Conservation (phyloP, 202 grass and related monocot genomes). For the Panicum hallii region DNA sequence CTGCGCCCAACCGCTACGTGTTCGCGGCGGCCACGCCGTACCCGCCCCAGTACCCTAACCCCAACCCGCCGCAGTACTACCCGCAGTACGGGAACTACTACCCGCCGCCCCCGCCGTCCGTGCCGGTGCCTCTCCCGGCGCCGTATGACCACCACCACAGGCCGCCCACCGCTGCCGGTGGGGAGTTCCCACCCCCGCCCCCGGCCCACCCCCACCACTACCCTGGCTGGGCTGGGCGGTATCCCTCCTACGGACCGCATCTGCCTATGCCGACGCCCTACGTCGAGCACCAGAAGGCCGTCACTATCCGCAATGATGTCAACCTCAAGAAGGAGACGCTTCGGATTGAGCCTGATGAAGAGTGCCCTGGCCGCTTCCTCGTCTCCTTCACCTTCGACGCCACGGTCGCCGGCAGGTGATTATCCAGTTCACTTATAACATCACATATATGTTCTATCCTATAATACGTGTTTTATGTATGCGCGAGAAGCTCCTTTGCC, state of each 20-base stretch:
- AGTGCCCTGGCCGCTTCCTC: conserved; percentile 63
- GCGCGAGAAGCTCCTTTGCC: background rate
- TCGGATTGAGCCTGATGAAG: conserved; percentile 74
- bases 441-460: background rate
- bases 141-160: conserved; percentile 78
- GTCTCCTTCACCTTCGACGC: conserved; percentile 93
- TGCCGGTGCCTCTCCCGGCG: conserved; percentile 64
- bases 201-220: conserved; percentile 50
- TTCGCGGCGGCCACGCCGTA: conserved; percentile 83
- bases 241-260: conserved; percentile 54
- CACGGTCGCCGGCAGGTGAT: conserved; percentile 78
- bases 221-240: conserved; percentile 57
- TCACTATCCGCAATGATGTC: conserved; percentile 94
- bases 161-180: conserved; percentile 44
- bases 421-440: background rate
- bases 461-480: conserved; percentile 14
- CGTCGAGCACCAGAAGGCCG: conserved; percentile 94
- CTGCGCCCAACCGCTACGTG: conserved; percentile 79
- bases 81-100: conserved; percentile 66
- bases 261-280: conserved; percentile 68
- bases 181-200: conserved; percentile 48
- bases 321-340: conserved; percentile 98
- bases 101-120: conserved; percentile 54
- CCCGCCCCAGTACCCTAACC: conserved; percentile 79
- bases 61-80: conserved; percentile 79